A percentile compares a stretch with the other conserved stretches of the same genome.
phyloP scores from a whole-genome alignment of 2,329 filamentous ascomycete species.

The Cercospora sojina region DNA sequence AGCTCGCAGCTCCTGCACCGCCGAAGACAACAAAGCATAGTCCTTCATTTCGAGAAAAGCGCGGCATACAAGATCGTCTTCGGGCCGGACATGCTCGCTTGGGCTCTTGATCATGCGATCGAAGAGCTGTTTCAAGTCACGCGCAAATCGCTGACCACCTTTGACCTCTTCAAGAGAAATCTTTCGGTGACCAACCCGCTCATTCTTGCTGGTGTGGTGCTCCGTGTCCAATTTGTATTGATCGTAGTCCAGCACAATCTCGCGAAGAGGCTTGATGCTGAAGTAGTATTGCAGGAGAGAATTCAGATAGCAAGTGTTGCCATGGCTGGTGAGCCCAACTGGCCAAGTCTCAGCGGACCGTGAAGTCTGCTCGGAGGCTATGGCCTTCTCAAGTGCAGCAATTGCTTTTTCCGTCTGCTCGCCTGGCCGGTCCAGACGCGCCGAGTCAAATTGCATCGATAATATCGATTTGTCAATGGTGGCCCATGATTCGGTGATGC shows the following conservation, averaged over 20 bases:
- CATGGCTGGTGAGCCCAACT: conserved; percentile 86
- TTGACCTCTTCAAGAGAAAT: conserved; percentile 45
- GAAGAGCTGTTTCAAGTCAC: conserved; percentile 38
- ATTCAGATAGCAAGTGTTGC: conserved; percentile 97
- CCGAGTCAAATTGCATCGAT: conserved; percentile 27
- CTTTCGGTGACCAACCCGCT: conserved; percentile 73
- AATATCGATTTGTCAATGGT: conserved; percentile 29
- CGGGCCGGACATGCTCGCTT: conserved; percentile 34
- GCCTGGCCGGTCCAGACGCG: conserved; percentile 32
- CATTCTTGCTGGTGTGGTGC: conserved; percentile 61
- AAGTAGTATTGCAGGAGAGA: conserved; percentile 95
- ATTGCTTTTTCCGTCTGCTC: conserved; percentile 39
- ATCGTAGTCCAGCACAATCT: conserved; percentile 76
- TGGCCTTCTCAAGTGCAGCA: conserved; percentile 32
- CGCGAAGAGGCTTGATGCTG: conserved; percentile 75
- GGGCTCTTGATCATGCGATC: conserved; percentile 39
- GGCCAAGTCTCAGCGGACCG: conserved; percentile 55
- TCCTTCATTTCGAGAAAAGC: conserved; percentile 37
- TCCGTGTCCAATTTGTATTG: conserved; percentile 66
- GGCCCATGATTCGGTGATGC: conserved; percentile 30
- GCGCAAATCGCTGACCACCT: conserved; percentile 38
- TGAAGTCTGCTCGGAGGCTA: conserved; percentile 18
- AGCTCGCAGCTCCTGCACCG: conserved; percentile 17
- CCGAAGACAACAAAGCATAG: conserved; percentile 28
- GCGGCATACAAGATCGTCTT: conserved; percentile 39